Evolutionary conservation across 257 asterid species (phyloP).

Genomic region (Mentha longifolia): DNA sequence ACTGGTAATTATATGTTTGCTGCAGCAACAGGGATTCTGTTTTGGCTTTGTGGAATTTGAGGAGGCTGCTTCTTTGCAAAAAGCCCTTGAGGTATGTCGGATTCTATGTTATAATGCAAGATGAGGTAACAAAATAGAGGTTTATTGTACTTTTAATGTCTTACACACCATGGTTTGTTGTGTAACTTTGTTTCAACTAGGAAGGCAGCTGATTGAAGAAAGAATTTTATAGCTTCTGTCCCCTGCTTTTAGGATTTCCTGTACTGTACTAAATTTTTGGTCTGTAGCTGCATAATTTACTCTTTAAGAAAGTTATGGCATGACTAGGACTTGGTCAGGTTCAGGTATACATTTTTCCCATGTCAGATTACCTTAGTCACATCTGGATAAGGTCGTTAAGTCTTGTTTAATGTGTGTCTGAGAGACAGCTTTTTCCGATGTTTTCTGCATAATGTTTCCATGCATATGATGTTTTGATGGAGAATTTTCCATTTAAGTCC

Average conservation of each 20-base stretch:
- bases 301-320: not conserved
- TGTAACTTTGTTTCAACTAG: not conserved
- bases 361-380: slow-evolving; percentile 13
- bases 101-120: slow-evolving; percentile 14
- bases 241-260: not conserved
- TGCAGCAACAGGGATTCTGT: slow-evolving; percentile 62
- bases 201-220: slow-evolving; percentile 1
- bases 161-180: not conserved
- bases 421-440: not conserved
- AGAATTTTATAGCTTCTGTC: not conserved
- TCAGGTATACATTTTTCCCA: not conserved
- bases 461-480: not conserved
- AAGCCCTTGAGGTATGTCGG: slow-evolving; percentile 72
- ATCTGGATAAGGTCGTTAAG: slow-evolving; percentile 2
- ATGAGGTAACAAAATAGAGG: not conserved
- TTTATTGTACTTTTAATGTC: not conserved
- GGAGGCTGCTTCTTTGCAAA: slow-evolving; percentile 63
- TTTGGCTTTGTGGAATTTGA: slow-evolving; percentile 88
- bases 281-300: not conserved
- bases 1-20: slow-evolving; percentile 14
- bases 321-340: not conserved
- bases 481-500: not conserved
- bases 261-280: not conserved
- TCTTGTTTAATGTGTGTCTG: not conserved
- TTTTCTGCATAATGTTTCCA: not conserved